phyloP scores from a whole-genome alignment of 2,329 filamentous ascomycete species.

The Knufia petricola region DNA sequence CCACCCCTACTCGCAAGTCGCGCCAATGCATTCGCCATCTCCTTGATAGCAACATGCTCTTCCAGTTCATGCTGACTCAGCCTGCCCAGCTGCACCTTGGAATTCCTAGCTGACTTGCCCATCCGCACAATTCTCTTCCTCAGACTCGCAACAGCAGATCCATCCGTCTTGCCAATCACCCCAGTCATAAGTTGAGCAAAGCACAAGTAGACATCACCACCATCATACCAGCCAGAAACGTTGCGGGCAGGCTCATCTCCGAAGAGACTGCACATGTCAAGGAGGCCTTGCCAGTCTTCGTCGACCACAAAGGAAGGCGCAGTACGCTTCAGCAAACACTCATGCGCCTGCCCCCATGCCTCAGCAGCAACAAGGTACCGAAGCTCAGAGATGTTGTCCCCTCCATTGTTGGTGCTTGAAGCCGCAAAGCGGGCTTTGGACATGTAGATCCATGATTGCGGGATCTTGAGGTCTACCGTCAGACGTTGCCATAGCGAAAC shows the following conservation, averaged over 20 bases:
- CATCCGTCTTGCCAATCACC: slow-evolving; percentile 23
- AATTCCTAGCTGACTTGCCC: slow-evolving; percentile 33
- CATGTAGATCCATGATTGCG: slow-evolving; percentile 71
- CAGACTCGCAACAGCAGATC: slow-evolving; percentile 25
- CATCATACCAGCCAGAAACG: slow-evolving; percentile 65
- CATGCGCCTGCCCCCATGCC: slow-evolving; percentile 71
- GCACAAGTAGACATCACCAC: slow-evolving; percentile 69
- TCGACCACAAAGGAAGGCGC: slow-evolving; percentile 75
- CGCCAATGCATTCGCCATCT: slow-evolving; percentile 47
- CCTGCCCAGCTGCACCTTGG: slow-evolving; percentile 47
- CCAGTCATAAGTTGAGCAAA: slow-evolving; percentile 43
- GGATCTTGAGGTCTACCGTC: slow-evolving; percentile 58
- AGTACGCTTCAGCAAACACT: slow-evolving; percentile 68
- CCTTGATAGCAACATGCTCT: slow-evolving; percentile 64
- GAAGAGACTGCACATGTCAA: slow-evolving; percentile 63
- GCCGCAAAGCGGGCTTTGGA: slow-evolving; percentile 78
- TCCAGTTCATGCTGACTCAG: slow-evolving; percentile 45
- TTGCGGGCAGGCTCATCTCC: slow-evolving; percentile 47
- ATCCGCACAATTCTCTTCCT: slow-evolving; percentile 26
- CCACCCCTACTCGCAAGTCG: not conserved
- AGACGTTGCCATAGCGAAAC: slow-evolving; percentile 46
- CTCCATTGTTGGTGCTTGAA: slow-evolving; percentile 44
- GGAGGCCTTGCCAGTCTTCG: slow-evolving; percentile 63
- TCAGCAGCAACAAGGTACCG: slow-evolving; percentile 69
- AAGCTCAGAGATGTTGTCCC: slow-evolving; percentile 62